Percentiles rank a stretch among this genome's conserved stretches.
phyloP scores from a whole-genome alignment of 352 stramenopile genomes.

The Phytophthora ramorum region DNA sequence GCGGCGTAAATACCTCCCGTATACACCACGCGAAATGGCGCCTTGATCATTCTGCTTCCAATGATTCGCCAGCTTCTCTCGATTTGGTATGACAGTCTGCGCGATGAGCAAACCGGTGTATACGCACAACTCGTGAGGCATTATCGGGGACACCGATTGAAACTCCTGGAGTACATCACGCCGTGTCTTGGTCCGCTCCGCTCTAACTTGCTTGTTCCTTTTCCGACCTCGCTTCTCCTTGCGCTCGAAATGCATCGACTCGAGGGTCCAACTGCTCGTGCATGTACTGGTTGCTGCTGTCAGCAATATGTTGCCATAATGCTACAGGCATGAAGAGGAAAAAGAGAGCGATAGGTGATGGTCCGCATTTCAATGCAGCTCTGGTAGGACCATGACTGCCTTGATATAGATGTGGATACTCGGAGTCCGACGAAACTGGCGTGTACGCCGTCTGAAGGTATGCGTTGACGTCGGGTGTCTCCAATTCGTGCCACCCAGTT shows the following conservation, averaged over 20 bases:
- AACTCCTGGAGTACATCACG: slow-evolving; percentile 14
- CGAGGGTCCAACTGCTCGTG: slow-evolving; percentile 8
- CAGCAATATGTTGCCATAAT: too few species aligned
- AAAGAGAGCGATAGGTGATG: slow-evolving; percentile 2
- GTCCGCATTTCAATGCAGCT: not conserved
- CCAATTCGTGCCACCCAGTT: not conserved
- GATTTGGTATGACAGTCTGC: slow-evolving; percentile 2
- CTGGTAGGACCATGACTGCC: not conserved
- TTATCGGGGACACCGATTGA: slow-evolving; percentile 1
- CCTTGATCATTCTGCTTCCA: not conserved
- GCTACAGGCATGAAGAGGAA: slow-evolving; percentile 12
- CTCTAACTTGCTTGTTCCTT: not conserved
- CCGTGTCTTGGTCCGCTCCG: not conserved
- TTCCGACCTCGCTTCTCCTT: not conserved
- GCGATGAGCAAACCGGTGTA: slow-evolving; percentile 7
- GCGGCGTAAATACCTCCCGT: slow-evolving; percentile 3
- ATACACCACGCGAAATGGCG: slow-evolving; percentile 16
- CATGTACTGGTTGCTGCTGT: slow-evolving; percentile 26
- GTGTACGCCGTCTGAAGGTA: slow-evolving; percentile 1
- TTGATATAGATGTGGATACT: not conserved
- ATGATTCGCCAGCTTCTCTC: slow-evolving; percentile 5
- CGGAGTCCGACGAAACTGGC: not conserved
- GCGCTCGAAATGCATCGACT: slow-evolving; percentile 8
- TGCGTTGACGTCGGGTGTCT: not conserved
- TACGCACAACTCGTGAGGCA: slow-evolving; percentile 4